phyloP scores from a whole-genome alignment of 768 basidiomycete genomes.

The Pisolithus sp. region DNA sequence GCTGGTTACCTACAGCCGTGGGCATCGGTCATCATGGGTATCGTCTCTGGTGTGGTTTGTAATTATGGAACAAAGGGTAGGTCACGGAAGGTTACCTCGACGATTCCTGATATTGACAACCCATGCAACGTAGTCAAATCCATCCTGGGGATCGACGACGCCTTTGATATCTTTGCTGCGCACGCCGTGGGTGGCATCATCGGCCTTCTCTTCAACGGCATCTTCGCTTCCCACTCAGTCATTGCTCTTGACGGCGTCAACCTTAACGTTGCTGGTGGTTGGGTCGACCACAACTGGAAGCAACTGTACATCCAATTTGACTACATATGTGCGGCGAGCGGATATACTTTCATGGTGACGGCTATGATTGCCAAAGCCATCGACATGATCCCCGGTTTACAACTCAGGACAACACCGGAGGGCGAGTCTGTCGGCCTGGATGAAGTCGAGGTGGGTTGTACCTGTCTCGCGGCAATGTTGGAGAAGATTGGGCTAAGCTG shows the following conservation, averaged over 20 bases:
- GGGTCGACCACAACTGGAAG: slow-evolving; percentile 70
- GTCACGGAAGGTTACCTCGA: slow-evolving; percentile 11
- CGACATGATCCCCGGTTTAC: slow-evolving; percentile 55
- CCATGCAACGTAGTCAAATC: slow-evolving; percentile 48
- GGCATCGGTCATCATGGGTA: slow-evolving; percentile 70
- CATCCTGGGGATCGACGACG: slow-evolving; percentile 71
- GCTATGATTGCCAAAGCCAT: slow-evolving; percentile 50
- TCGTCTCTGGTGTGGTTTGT: slow-evolving; percentile 62
- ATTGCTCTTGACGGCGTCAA: slow-evolving; percentile 66
- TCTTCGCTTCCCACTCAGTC: slow-evolving; percentile 65
- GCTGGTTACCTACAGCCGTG: slow-evolving; percentile 77
- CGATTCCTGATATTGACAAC: slow-evolving; percentile 7
- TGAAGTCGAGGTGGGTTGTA: slow-evolving; percentile 53
- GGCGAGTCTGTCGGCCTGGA: slow-evolving; percentile 63
- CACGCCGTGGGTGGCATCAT: slow-evolving; percentile 83
- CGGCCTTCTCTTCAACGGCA: slow-evolving; percentile 64
- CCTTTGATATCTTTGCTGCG: slow-evolving; percentile 90
- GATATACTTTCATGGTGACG: slow-evolving; percentile 57
- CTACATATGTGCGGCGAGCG: slow-evolving; percentile 51
- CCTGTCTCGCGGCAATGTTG: neutral
- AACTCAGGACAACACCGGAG: slow-evolving; percentile 46
- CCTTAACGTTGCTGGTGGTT: slow-evolving; percentile 51
- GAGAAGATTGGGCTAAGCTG: neutral
- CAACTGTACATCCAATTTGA: slow-evolving; percentile 75
- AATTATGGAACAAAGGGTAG: slow-evolving; percentile 82